Evolutionary conservation across 73 alveolate species (phyloP), one percentile per base, ranked within the genome.

Genomic region (Paramecium sexaurelia): DNA sequence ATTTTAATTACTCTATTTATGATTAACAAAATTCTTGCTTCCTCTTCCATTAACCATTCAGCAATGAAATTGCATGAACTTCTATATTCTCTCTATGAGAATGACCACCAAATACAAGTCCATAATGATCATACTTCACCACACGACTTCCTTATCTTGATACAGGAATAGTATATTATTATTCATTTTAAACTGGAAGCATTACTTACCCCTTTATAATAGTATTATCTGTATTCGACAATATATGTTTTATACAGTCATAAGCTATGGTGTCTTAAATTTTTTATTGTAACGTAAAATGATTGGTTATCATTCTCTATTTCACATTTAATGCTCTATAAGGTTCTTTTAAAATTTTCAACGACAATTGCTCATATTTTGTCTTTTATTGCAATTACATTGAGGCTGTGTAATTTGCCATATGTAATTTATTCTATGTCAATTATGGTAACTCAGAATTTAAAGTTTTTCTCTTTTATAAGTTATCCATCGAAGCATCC

Each of bases 21-120:
- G 45, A 66, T 66, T 66, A 66, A 66, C 20, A 66, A 33, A 66
- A 66, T 11, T 66, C 84, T 24, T 66, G 13, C 24, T 66, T 66
- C 84, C 84, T 66, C 9, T 33, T 66, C 84, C 84, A 66, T 66
- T 66, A 66, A 33, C 84, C 39, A 66, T 66, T 66, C 19, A 20
- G 15, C 24, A 66, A 33, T 29, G 39, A 32, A 66, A 66, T 27
- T 33, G 45, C 51, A 66, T 66, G 39, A 66, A 66, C 13, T 27
- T 66, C 84, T 6, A 66, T 66, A 66, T 66, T 27, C 19, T 66
- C 84, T 33, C 45, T 66, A n/a, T 66, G 84, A 66, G 84, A 66
- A 66, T 66, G 45, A 22, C 84, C 84, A 22, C 84, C 84, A 32
- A 66, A 66, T 33, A 66, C 84, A 7, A 66, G 13, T 66, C 84